phyloP scores from a whole-genome alignment of 106 monocot genomes.

The Narthecium ossifragum region DNA sequence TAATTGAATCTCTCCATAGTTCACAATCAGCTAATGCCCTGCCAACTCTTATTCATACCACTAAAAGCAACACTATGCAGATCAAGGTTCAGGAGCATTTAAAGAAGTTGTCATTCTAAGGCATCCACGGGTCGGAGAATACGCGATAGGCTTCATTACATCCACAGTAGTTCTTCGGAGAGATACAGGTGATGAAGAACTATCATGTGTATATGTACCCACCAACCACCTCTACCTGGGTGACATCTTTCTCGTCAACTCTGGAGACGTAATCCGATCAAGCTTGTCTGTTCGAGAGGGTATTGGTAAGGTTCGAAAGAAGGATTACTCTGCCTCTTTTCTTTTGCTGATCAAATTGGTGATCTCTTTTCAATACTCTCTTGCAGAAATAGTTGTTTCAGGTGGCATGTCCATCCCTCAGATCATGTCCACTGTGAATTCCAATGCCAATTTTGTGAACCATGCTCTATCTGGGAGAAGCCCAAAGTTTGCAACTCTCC shows the following conservation, averaged over 20 bases:
- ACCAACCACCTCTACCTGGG: not conserved
- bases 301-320: not conserved
- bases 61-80: no score
- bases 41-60: no score
- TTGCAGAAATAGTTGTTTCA: not conserved
- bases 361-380: not conserved
- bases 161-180: not conserved
- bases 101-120: no score
- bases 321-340: not conserved
- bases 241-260: not conserved
- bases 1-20: not conserved
- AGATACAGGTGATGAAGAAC: not conserved
- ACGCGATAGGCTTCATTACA: not conserved
- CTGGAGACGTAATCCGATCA: no score
- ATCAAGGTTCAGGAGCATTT: no score
- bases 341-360: constrained; percentile 1
- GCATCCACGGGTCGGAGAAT: not conserved
- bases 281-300: not conserved
- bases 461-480: no score
- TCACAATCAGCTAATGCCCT: no score
- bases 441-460: no score
- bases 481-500: no score
- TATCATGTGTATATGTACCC: not conserved
- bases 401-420: no score
- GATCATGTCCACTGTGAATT: no score